Conservation (phyloP, 148 eudicot species). For the Persicaria maculosa region DNA sequence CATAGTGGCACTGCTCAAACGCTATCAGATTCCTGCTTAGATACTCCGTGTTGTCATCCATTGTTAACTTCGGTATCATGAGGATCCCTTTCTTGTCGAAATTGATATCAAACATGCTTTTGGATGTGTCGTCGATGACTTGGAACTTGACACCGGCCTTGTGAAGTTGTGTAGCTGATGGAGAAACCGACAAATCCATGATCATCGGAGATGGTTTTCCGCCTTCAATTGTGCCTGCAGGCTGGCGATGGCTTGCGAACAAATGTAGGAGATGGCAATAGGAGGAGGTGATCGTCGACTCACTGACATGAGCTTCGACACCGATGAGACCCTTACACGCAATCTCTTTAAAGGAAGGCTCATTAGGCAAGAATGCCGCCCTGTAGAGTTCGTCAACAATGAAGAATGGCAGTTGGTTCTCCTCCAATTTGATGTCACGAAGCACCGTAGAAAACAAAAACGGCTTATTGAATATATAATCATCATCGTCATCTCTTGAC, state of each 20-base stretch:
- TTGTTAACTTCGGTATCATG: conserved; percentile 20
- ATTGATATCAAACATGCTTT: conserved; percentile 6
- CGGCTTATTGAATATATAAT: neutral
- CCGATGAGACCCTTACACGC: neutral
- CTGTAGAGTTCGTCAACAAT: conserved; percentile 2
- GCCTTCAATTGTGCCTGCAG: conserved; percentile 1
- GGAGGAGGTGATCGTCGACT: neutral
- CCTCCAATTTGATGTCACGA: neutral
- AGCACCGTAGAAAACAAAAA: neutral
- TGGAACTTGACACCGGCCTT: conserved; percentile 28
- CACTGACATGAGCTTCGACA: neutral
- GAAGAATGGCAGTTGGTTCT: neutral
- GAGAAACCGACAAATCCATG: neutral
- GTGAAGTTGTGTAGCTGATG: conserved; percentile 18
- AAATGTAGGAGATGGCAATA: conserved; percentile 18
- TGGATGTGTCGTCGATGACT: too few species aligned
- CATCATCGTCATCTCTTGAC: too few species aligned
- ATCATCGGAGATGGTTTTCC: neutral
- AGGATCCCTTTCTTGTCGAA: conserved; percentile 21
- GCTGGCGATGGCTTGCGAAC: neutral
- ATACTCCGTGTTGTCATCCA: conserved; percentile 18
- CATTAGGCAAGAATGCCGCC: neutral
- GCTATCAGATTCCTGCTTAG: conserved; percentile 31
- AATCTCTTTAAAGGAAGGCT: conserved; percentile 3
- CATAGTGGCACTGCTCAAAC: conserved; percentile 31